These are phyloP conservation scores for Arthromyces matolae DNA, from an alignment of 768 basidiomycete species.

Conservation along the genomic window DNA sequence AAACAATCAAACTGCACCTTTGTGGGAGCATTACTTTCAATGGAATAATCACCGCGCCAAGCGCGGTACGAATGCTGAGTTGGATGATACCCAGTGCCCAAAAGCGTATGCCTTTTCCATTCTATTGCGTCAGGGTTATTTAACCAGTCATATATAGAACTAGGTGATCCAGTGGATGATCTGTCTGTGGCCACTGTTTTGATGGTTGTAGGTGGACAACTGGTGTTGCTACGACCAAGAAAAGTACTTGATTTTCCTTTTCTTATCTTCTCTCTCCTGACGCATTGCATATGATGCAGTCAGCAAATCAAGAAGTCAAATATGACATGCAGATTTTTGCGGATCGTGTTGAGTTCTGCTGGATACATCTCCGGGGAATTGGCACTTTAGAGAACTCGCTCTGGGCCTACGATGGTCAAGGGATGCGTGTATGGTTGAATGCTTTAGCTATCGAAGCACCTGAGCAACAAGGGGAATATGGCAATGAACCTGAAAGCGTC, in stretches of 20 bases:
- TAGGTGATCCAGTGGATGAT: conserved; percentile 93
- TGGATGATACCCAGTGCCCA: conserved; percentile 96
- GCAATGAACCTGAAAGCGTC: conserved; percentile 45
- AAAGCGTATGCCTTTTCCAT: conserved; percentile 61
- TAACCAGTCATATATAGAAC: too few relatives aligned
- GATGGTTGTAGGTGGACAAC: conserved; percentile 90
- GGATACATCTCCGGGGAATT: conserved; percentile 95
- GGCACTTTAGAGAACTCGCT: conserved; percentile 93
- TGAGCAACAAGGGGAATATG: conserved; percentile 30
- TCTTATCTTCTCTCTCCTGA: background rate
- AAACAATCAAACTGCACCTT: conserved; percentile 79
- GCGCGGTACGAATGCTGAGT: conserved; percentile 83
- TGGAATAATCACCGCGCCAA: conserved; percentile 83
- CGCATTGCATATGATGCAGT: conserved; percentile 39
- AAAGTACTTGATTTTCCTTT: conserved; percentile 53
- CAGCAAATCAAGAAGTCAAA: conserved; percentile 83
- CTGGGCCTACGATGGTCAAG: conserved; percentile 93
- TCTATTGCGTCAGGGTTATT: too few relatives aligned
- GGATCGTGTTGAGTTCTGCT: conserved; percentile 96
- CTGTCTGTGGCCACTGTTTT: conserved; percentile 91
- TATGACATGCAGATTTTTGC: conserved; percentile 98
- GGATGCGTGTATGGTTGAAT: conserved; percentile 92
- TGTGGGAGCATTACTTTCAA: conserved; percentile 95
- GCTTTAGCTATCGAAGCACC: conserved; percentile 83
- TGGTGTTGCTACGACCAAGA: conserved; percentile 85